phyloP scores from a whole-genome alignment of 805 yeast genomes.

The Brettanomyces nanus region DNA sequence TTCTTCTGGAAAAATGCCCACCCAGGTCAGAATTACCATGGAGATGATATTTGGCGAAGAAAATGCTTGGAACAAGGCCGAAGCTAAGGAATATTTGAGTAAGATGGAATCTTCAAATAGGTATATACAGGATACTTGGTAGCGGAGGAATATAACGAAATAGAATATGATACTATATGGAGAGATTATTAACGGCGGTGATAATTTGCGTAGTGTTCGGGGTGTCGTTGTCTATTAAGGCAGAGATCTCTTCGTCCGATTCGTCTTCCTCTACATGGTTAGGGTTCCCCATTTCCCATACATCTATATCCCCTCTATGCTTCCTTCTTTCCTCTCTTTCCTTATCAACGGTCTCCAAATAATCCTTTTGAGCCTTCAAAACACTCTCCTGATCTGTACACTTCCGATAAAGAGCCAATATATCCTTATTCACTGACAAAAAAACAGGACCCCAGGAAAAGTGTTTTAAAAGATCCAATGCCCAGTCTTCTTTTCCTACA shows the following conservation, averaged over 20 bases:
- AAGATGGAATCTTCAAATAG: conserved; percentile 56
- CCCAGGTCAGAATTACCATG: conserved; percentile 64
- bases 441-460: conserved; percentile 95
- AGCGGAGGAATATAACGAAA: too few relatives aligned
- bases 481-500: conserved; percentile 88
- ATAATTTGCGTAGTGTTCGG: too few relatives aligned
- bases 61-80: conserved; percentile 31
- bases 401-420: conserved; percentile 61
- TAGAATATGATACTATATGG: neutral
- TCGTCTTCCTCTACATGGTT: conserved; percentile 36
- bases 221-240: too few relatives aligned
- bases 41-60: conserved; percentile 48
- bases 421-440: conserved; percentile 70
- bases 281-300: conserved; percentile 75
- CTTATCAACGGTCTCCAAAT: conserved; percentile 59
- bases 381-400: conserved; percentile 81
- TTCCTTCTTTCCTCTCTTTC: conserved; percentile 59
- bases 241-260: too few relatives aligned
- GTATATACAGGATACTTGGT: conserved; percentile 91
- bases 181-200: neutral
- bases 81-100: conserved; percentile 43
- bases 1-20: conserved; percentile 92
- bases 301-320: conserved; percentile 44
- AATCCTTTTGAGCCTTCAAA: conserved; percentile 59
- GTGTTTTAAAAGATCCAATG: conserved; percentile 60